Evolutionary conservation across 345 rosid genomes (phyloP).

Genomic region (Iberis pinnata): DNA sequence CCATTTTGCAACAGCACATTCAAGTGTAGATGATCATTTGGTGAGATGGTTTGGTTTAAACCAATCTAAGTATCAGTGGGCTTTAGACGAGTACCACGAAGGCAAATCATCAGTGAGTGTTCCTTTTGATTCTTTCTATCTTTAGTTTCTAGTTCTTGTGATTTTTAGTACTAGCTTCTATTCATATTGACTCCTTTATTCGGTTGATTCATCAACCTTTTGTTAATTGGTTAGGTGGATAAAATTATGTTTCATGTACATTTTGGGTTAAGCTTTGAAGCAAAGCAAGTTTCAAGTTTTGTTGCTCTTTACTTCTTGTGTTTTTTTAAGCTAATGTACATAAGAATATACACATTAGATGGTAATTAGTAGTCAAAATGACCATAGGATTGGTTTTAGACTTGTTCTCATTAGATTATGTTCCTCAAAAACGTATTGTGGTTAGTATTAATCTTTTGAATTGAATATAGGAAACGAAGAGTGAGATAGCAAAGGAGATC

Average conservation of each 20-base stretch:
- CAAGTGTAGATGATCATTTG: constrained; percentile 91
- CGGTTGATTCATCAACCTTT: not conserved
- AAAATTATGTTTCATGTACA: not conserved
- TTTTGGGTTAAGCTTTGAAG: constrained; percentile 16
- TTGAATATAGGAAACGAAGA: constrained; percentile 18
- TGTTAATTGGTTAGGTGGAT: not conserved
- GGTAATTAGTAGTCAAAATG: not conserved
- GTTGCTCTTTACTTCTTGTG: constrained; percentile 4
- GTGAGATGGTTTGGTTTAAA: constrained; percentile 98
- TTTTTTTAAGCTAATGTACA: not conserved
- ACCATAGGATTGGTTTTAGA: constrained; percentile 1
- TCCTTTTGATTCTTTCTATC: constrained; percentile 1
- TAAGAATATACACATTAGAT: not conserved
- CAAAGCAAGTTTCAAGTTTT: constrained; percentile 6
- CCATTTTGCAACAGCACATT: constrained; percentile 53
- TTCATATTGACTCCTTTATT: not conserved
- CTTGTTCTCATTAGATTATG: not conserved
- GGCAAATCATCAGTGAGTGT: constrained; percentile 69
- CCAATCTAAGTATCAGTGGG: constrained; percentile 99
- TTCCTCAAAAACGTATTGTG: not conserved
- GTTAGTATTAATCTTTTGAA: not conserved
- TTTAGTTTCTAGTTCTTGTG: constrained; percentile 1
- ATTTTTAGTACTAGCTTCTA: constrained; percentile 5
- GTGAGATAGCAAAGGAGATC: constrained; percentile 23
- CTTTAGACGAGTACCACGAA: constrained; percentile 84